Evolutionary conservation across 2,329 filamentous ascomycete species (phyloP).

Genomic region (Diaporthe caulivora): DNA sequence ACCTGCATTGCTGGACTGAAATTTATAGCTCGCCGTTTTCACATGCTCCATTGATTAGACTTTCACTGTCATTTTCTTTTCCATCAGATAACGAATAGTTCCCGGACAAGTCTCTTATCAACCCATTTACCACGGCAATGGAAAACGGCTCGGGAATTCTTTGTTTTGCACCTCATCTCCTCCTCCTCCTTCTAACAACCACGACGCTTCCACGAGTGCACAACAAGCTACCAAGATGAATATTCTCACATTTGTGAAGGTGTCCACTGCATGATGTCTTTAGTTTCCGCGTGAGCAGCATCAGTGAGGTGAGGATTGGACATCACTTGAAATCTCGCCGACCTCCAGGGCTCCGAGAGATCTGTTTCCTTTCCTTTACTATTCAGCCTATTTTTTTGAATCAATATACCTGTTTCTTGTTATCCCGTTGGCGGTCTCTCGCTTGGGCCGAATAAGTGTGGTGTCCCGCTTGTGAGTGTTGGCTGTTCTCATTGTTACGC

Average conservation of each 20-base stretch:
- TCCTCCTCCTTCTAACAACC: constrained; percentile 2
- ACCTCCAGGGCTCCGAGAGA: no score
- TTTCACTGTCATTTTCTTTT: neutral
- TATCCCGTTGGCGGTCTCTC: no score
- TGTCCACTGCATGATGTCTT: neutral
- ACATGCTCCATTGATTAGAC: constrained; percentile 11
- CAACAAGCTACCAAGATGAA: neutral
- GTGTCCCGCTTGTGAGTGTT: no score
- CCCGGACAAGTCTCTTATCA: neutral
- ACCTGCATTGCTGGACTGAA: neutral
- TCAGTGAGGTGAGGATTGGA: neutral
- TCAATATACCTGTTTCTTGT: no score
- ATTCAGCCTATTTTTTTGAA: no score
- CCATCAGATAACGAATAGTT: neutral
- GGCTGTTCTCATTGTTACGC: no score
- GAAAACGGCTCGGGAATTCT: neutral
- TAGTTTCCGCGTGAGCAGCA: neutral
- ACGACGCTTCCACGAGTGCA: neutral
- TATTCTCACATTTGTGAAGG: neutral
- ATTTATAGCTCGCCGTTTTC: neutral
- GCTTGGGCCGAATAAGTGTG: neutral
- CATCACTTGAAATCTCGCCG: no score
- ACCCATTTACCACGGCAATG: neutral
- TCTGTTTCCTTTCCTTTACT: no score
- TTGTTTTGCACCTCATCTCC: neutral